These are phyloP conservation scores for Stachybotrys chartarum DNA, from an alignment of 2,329 filamentous ascomycete species.

Conservation along the genomic window DNA sequence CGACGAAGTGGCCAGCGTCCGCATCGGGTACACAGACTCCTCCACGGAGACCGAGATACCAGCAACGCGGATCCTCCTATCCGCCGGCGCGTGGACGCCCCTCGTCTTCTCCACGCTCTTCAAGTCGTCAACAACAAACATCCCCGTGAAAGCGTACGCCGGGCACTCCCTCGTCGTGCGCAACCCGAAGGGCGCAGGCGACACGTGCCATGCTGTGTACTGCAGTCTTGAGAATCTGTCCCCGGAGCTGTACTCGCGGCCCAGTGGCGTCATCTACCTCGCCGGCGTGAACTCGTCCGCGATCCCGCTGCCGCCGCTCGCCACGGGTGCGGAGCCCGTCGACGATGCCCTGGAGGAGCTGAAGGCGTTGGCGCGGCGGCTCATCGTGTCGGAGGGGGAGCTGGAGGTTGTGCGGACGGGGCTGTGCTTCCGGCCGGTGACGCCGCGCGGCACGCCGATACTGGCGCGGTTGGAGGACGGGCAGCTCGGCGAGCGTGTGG, in stretches of 20 bases:
- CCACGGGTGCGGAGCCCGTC: slow-evolving; percentile 10
- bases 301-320: slow-evolving; percentile 49
- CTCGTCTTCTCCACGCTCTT: slow-evolving; percentile 60
- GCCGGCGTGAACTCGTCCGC: slow-evolving; percentile 60
- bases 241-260: slow-evolving; percentile 64
- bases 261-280: slow-evolving; percentile 63
- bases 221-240: slow-evolving; percentile 54
- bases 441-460: slow-evolving; percentile 56
- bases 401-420: slow-evolving; percentile 57
- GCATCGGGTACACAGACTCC: slow-evolving; percentile 35
- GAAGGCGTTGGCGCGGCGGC: slow-evolving; percentile 35
- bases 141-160: slow-evolving; percentile 50
- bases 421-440: slow-evolving; percentile 68
- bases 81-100: slow-evolving; percentile 66
- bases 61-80: slow-evolving; percentile 58
- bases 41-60: slow-evolving; percentile 45
- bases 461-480: slow-evolving; percentile 49
- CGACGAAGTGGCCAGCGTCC: slow-evolving; percentile 43
- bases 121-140: slow-evolving; percentile 37
- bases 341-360: slow-evolving; percentile 37
- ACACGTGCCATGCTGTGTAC: slow-evolving; percentile 62
- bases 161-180: slow-evolving; percentile 66
- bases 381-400: slow-evolving; percentile 36
- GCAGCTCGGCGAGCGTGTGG: slow-evolving; percentile 42
- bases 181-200: slow-evolving; percentile 39